These are phyloP conservation scores for Schizothecium vesticola DNA, from an alignment of 495 filamentous ascomycete species.

Conservation along the genomic window DNA sequence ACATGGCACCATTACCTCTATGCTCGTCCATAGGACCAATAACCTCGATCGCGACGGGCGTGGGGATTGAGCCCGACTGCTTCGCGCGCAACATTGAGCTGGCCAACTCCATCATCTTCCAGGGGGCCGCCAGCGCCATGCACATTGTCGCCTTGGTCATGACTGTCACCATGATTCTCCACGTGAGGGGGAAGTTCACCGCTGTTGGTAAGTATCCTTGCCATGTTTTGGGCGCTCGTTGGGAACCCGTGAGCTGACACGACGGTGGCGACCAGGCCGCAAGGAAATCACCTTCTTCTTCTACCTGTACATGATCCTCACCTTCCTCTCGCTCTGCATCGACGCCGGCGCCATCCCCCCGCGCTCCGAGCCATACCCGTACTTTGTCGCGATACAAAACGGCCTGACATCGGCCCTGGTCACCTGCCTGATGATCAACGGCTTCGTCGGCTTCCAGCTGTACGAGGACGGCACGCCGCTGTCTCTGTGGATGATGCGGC, in stretches of 20 bases:
- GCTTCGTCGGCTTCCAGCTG: conserved; percentile 97
- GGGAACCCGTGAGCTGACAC: background rate
- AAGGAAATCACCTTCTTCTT: conserved; percentile 99
- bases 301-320: conserved; percentile 89
- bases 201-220: conserved; percentile 74
- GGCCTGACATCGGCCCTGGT: conserved; percentile 88
- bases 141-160: conserved; percentile 89
- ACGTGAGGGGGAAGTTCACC: conserved; percentile 95
- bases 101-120: conserved; percentile 97
- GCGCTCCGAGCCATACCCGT: conserved; percentile 71
- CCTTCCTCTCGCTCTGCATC: conserved; percentile 81
- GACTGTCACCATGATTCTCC: conserved; percentile 94
- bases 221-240: background rate
- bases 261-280: conserved; percentile 56
- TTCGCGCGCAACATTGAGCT: conserved; percentile 93
- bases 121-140: conserved; percentile 84
- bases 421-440: conserved; percentile 89
- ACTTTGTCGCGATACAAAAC: conserved; percentile 84
- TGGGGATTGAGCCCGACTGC: conserved; percentile 83
- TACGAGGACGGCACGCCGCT: conserved; percentile 97
- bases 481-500: conserved; percentile 87
- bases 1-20: conserved; percentile 75
- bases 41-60: conserved; percentile 56
- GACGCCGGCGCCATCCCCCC: conserved; percentile 91
- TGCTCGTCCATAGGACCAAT: conserved; percentile 73